These are phyloP conservation scores for Phycomyces nitens DNA, from an alignment of 192 early-diverging fungal genomes.

Conservation along the genomic window DNA sequence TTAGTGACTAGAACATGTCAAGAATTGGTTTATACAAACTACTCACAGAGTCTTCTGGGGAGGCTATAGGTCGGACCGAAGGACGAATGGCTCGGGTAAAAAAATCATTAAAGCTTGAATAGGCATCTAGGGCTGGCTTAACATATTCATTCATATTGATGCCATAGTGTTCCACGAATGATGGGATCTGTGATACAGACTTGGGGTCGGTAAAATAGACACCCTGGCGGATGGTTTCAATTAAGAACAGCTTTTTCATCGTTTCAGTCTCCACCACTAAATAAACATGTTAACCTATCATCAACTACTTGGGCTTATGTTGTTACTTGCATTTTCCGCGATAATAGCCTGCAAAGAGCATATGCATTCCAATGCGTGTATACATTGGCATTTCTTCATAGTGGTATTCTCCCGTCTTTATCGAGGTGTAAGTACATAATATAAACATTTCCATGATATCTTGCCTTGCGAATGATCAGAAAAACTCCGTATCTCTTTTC, in stretches of 20 bases:
- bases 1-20: not conserved
- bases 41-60: conserved; percentile 31
- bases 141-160: conserved; percentile 61
- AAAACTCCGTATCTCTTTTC: conserved; percentile 44
- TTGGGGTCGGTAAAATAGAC: conserved; percentile 26
- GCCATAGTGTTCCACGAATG: conserved; percentile 66
- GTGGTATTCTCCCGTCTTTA: conserved; percentile 35
- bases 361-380: conserved; percentile 51
- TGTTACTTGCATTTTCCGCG: conserved; percentile 32
- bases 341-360: conserved; percentile 41
- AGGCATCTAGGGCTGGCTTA: conserved; percentile 46
- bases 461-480: conserved; percentile 37
- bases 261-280: conserved; percentile 17
- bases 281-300: not conserved
- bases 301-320: too few species aligned
- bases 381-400: conserved; percentile 55
- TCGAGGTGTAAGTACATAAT: not conserved
- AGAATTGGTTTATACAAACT: not conserved
- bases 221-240: conserved; percentile 26
- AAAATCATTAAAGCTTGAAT: conserved; percentile 68
- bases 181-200: conserved; percentile 49
- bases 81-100: conserved; percentile 70
- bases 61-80: conserved; percentile 45
- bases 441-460: not conserved
- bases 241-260: conserved; percentile 28